A percentile compares a stretch with the other conserved stretches of the same genome.
Conservation (phyloP, 495 filamentous ascomycete genomes). For the Lepidopterella palustris region DNA sequence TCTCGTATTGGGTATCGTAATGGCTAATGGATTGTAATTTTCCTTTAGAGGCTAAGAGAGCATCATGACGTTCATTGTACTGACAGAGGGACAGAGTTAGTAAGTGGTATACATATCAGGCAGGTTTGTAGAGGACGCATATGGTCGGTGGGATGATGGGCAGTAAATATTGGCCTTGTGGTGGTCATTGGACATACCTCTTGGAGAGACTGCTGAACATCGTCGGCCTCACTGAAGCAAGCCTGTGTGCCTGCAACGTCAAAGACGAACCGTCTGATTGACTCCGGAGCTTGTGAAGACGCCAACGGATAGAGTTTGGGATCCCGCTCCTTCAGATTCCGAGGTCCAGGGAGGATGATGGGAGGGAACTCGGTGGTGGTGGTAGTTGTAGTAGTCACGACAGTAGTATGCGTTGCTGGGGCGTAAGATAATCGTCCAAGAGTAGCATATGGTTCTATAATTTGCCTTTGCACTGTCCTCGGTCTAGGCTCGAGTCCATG, state of each 20-base stretch:
- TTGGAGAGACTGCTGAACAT: constrained; percentile 47
- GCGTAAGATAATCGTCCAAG: constrained; percentile 64
- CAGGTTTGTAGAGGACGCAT: not conserved
- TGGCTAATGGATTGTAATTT: constrained; percentile 45
- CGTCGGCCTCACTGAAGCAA: constrained; percentile 60
- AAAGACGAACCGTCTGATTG: constrained; percentile 66
- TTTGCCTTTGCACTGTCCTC: constrained; percentile 5
- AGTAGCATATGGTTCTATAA: constrained; percentile 31
- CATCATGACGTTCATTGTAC: not conserved
- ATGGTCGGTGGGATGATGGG: not conserved
- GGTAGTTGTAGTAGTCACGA: constrained; percentile 90
- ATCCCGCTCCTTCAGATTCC: constrained; percentile 67
- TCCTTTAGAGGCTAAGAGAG: constrained; percentile 38
- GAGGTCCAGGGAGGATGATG: constrained; percentile 67
- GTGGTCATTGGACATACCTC: constrained; percentile 46
- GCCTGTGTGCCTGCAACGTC: constrained; percentile 59
- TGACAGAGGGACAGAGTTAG: not conserved
- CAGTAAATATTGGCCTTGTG: not conserved
- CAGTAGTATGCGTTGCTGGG: constrained; percentile 65
- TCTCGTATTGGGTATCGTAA: constrained; percentile 24
- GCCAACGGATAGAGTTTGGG: constrained; percentile 87
- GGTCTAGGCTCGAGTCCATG: not conserved
- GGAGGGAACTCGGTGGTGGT: constrained; percentile 87
- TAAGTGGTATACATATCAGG: not conserved
- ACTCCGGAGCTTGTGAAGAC: constrained; percentile 66